phyloP scores from a whole-genome alignment of 176 grass and related monocot genomes.

The Aegilops bicornis region DNA sequence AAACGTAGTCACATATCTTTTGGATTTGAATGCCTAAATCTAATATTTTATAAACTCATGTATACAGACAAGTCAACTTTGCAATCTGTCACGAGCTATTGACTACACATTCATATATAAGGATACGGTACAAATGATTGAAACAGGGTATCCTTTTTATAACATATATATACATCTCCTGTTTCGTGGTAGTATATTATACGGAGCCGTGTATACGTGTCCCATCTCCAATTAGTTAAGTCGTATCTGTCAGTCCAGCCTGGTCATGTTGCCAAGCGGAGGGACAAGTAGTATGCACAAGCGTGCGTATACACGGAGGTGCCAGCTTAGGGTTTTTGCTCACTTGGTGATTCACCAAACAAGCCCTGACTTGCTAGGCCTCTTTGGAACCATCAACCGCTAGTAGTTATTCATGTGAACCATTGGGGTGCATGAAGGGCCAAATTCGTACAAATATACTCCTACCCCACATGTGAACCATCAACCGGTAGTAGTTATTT shows the following conservation, averaged over 20 bases:
- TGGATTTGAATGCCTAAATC: neutral
- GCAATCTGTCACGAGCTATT: neutral
- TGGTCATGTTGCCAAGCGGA: neutral
- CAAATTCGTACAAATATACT: neutral
- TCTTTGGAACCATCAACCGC: neutral
- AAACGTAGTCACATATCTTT: neutral
- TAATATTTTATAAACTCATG: neutral
- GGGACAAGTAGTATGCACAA: neutral
- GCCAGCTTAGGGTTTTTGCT: neutral
- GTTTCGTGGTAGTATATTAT: neutral
- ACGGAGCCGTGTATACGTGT: neutral
- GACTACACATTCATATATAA: neutral
- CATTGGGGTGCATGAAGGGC: slow-evolving; percentile 11
- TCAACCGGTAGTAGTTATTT: neutral
- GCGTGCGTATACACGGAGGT: neutral
- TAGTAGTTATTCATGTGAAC: neutral
- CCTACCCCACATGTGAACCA: too few species aligned
- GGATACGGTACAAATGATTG: neutral
- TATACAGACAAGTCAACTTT: neutral
- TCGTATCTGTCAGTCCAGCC: neutral
- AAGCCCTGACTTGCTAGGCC: neutral
- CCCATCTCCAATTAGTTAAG: neutral
- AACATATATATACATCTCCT: neutral
- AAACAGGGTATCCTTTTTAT: neutral
- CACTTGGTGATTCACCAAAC: neutral